These are phyloP conservation scores for Teratosphaeria epicoccoides DNA, from an alignment of 2,329 filamentous ascomycete species.

Conservation along the genomic window DNA sequence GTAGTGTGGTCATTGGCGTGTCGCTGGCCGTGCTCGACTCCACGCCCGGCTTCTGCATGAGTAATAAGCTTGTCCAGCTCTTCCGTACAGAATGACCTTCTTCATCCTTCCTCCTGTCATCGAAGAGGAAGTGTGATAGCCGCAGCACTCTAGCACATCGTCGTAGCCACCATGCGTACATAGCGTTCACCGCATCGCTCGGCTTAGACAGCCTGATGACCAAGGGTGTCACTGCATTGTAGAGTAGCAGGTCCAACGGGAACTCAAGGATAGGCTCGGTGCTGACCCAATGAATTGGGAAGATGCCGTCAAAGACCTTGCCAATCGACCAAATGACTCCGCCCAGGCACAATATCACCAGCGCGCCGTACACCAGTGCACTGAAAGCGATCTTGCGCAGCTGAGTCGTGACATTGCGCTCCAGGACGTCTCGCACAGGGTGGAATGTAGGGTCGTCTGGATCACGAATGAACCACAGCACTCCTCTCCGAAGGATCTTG, in stretches of 20 bases:
- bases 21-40: not conserved
- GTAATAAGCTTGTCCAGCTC: constrained; percentile 20
- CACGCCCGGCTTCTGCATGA: constrained; percentile 5
- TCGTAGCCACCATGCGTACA: constrained; percentile 96
- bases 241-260: constrained; percentile 85
- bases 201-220: constrained; percentile 77
- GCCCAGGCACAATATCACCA: constrained; percentile 86
- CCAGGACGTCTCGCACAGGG: constrained; percentile 89
- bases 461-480: constrained; percentile 95
- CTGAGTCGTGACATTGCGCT: constrained; percentile 84
- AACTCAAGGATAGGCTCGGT: constrained; percentile 91
- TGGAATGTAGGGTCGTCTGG: constrained; percentile 98
- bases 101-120: constrained; percentile 68
- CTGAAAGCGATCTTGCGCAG: constrained; percentile 94
- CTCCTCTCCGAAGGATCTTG: constrained; percentile 90
- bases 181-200: constrained; percentile 67
- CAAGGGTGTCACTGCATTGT: constrained; percentile 90
- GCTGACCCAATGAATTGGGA: constrained; percentile 88
- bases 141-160: constrained; percentile 69
- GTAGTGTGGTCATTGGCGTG: not conserved
- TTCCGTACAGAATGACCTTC: constrained; percentile 48
- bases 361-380: constrained; percentile 83
- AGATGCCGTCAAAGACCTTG: constrained; percentile 54
- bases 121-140: constrained; percentile 87
- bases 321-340: constrained; percentile 91